Evolutionary conservation across 805 yeast species (phyloP), one percentile per base, ranked within the genome.

Genomic region (Saturnispora kantuleensis): DNA sequence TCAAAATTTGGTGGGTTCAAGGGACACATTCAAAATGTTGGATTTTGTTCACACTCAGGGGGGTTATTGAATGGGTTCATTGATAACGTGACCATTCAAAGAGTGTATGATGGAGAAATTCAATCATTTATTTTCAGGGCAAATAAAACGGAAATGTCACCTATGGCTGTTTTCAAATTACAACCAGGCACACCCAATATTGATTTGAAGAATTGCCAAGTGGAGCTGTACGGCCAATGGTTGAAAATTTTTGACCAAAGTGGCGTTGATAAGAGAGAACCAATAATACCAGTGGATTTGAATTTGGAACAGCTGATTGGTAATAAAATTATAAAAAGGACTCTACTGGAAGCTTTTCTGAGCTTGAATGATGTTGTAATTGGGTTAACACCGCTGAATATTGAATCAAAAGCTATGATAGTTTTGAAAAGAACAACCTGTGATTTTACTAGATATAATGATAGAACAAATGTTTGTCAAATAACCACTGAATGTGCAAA

Each of bases 161-260:
- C 56, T n/a, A 39, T 46, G 46, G n/a, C 51, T 3, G 46, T 45
- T 35, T 17, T 47, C 2, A 47, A 36, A 29, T 28, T 31, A 12
- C 38, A 45, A 21, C 17, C 59, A 26, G 63, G 62, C 5, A 62
- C 64, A 10, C 42, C 70, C 5, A 74, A 70, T 26, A 51, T 78
- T 2, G 64, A 68, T 37, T 49, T 81, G 17, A 65, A 74, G 31
- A 76, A 79, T 47, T 44, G 75, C 10, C 51, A 64, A 5, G 7
- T 81, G 2, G 76, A 79, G 35, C 84, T 83, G 52, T 73, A 77
- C 52, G 76, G 88, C 0, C 60, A 64, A 18, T 76, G 89, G 83
- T 46, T 83, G 13, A 49, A 64, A 5, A 46, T 73, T 16, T 63
- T 79, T 38, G 75, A 67, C 10, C 40, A 42, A 12, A 28, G 31